Conservation (phyloP, 2,329 filamentous ascomycete species). For the Atkinsonella hypoxylon region DNA sequence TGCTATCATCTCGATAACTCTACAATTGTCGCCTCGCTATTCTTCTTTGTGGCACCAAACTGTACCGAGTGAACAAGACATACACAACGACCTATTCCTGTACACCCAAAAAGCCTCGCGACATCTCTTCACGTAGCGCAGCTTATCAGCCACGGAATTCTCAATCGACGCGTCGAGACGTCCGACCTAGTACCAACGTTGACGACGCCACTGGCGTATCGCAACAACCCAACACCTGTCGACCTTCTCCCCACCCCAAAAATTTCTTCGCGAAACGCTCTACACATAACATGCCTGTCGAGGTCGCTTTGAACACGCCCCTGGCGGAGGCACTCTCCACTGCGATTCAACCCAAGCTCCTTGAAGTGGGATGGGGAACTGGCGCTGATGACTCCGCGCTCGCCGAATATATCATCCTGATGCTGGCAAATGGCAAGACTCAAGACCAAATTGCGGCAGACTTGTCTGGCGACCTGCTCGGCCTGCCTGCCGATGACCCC, state of each 20-base stretch:
- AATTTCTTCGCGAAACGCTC: not conserved
- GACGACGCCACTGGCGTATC: constrained; percentile 7
- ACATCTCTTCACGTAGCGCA: not conserved
- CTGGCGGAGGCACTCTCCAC: constrained; percentile 73
- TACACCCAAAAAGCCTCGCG: not conserved
- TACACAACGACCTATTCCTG: not conserved
- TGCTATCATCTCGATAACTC: not conserved
- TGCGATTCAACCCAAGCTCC: constrained; percentile 79
- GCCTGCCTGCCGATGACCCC: constrained; percentile 70
- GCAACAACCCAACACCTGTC: constrained; percentile 1
- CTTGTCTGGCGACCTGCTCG: constrained; percentile 76
- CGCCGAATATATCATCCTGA: constrained; percentile 92
- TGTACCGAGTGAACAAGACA: not conserved
- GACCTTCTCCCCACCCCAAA: not conserved
- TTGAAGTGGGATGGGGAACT: constrained; percentile 85
- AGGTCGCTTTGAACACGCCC: constrained; percentile 65
- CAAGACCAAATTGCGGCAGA: constrained; percentile 82
- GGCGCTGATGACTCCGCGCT: constrained; percentile 68
- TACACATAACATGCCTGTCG: constrained; percentile 55
- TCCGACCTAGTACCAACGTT: not conserved
- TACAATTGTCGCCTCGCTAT: not conserved
- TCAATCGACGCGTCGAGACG: constrained; percentile 2
- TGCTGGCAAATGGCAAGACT: constrained; percentile 92
- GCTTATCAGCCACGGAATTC: not conserved
- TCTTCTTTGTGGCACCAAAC: not conserved